These are phyloP conservation scores for Maudiozyma bulderi DNA, from an alignment of 805 yeast species.

Conservation along the genomic window DNA sequence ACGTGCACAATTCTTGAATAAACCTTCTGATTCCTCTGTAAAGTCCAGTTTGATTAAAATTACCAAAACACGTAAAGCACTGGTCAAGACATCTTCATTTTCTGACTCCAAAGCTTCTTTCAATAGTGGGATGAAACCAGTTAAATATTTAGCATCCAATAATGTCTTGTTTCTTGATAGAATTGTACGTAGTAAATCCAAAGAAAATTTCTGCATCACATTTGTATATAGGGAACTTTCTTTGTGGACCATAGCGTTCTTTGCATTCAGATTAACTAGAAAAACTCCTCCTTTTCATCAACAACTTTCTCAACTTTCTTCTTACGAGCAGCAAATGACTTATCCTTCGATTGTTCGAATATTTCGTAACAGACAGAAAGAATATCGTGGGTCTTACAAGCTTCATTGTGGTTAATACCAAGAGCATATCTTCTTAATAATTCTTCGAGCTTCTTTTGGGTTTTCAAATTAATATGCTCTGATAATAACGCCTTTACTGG, in stretches of 20 bases:
- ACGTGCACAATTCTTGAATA: slow-evolving; percentile 53
- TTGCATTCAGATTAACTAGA: slow-evolving; percentile 64
- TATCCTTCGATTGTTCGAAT: slow-evolving; percentile 41
- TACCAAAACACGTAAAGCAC: slow-evolving; percentile 56
- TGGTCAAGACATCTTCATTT: slow-evolving; percentile 66
- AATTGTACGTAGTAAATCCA: slow-evolving; percentile 67
- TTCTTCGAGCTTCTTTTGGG: slow-evolving; percentile 70
- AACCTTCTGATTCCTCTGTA: slow-evolving; percentile 34
- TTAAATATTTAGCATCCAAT: slow-evolving; percentile 48
- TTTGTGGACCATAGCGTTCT: slow-evolving; percentile 41
- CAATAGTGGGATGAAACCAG: slow-evolving; percentile 67
- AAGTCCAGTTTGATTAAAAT: slow-evolving; percentile 54
- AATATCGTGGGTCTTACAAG: slow-evolving; percentile 46
- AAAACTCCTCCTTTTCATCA: slow-evolving; percentile 51
- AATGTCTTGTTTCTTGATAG: slow-evolving; percentile 54
- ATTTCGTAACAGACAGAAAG: slow-evolving; percentile 68
- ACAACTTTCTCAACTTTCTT: slow-evolving; percentile 14
- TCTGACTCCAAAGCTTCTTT: slow-evolving; percentile 51
- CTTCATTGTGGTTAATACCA: slow-evolving; percentile 70
- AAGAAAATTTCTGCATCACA: slow-evolving; percentile 62
- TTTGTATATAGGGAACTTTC: slow-evolving; percentile 49
- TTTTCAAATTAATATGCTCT: slow-evolving; percentile 56
- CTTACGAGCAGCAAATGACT: slow-evolving; percentile 7
- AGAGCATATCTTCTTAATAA: slow-evolving; percentile 62
- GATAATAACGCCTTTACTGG: slow-evolving; percentile 60